These are phyloP conservation scores for Cladosporium sp. DNA, from an alignment of 2,329 filamentous ascomycete species.

Conservation along the genomic window DNA sequence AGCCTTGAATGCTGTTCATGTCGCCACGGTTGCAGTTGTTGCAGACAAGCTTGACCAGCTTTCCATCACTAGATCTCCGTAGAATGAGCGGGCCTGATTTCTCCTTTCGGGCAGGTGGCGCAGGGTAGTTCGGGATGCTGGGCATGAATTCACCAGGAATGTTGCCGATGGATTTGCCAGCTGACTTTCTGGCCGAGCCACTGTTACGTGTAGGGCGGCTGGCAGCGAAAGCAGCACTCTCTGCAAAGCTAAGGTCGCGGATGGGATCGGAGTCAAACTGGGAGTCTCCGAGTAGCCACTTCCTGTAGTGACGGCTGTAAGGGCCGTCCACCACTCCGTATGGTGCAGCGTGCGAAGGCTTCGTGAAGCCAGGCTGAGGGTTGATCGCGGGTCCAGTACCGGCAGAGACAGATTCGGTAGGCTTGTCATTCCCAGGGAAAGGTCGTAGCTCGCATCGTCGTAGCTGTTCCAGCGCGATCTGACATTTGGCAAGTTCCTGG, in stretches of 20 bases:
- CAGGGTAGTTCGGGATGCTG: conserved; percentile 65
- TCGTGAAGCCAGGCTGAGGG: conserved; percentile 60
- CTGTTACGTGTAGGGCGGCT: conserved; percentile 79
- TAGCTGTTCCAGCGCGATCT: conserved; percentile 88
- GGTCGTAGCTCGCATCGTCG: conserved; percentile 90
- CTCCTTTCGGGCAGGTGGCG: conserved; percentile 73
- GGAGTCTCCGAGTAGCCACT: conserved; percentile 89
- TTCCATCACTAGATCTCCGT: conserved; percentile 77
- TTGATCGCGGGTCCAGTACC: conserved; percentile 73
- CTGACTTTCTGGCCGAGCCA: conserved; percentile 56
- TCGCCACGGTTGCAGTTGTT: conserved; percentile 82
- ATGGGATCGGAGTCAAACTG: conserved; percentile 66
- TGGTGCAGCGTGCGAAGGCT: conserved; percentile 77
- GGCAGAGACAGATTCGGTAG: conserved; percentile 67
- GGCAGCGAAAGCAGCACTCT: conserved; percentile 46
- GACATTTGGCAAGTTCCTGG: conserved; percentile 93
- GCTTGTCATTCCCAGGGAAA: conserved; percentile 71
- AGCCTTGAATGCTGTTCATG: conserved; percentile 96
- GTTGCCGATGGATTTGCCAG: conserved; percentile 58
- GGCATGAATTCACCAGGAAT: conserved; percentile 55
- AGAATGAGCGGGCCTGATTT: conserved; percentile 72
- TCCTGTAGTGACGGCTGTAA: conserved; percentile 90
- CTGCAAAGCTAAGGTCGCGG: conserved; percentile 25
- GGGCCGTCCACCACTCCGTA: conserved; percentile 91
- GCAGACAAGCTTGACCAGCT: conserved; percentile 88